These are phyloP conservation scores for Cladorrhinum sp. DNA, from an alignment of 2,329 filamentous ascomycete species.

Conservation along the genomic window DNA sequence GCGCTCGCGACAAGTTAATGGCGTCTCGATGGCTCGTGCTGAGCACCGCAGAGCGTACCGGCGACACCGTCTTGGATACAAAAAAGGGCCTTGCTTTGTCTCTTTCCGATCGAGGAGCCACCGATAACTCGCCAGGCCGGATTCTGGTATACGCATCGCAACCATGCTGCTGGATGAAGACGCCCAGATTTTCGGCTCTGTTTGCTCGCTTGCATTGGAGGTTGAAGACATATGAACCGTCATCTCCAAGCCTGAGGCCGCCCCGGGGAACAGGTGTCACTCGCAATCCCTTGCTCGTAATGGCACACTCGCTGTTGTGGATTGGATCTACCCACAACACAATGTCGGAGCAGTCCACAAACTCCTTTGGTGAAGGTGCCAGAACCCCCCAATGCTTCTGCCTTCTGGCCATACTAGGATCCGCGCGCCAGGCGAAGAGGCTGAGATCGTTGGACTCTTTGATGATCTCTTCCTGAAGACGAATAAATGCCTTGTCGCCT, in stretches of 20 bases:
- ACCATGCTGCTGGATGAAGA: constrained; percentile 19
- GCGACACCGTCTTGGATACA: constrained; percentile 17
- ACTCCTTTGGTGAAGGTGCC: constrained; percentile 10
- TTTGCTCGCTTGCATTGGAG: constrained; percentile 10
- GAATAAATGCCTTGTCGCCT: constrained; percentile 29
- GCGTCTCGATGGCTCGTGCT: constrained; percentile 11
- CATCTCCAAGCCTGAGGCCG: background rate
- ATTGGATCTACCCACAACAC: constrained; percentile 8
- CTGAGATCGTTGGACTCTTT: constrained; percentile 18
- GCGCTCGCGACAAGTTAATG: constrained; percentile 11
- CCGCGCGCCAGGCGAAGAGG: constrained; percentile 26
- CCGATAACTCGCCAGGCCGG: constrained; percentile 1
- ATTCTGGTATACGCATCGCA: constrained; percentile 19
- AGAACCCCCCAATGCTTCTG: constrained; percentile 17
- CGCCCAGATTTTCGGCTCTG: constrained; percentile 8
- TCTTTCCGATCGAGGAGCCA: background rate
- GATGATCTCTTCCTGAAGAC: constrained; percentile 36
- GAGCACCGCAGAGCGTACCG: constrained; percentile 7
- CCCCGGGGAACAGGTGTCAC: constrained; percentile 13
- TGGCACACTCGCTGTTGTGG: constrained; percentile 19
- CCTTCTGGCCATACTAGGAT: background rate
- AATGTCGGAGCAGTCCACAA: constrained; percentile 10
- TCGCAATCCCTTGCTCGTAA: constrained; percentile 22
- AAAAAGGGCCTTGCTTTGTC: constrained; percentile 14
- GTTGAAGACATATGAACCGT: constrained; percentile 14